Conservation (phyloP, 2,329 filamentous ascomycete species). For the Reticulascus tulasneorum region DNA sequence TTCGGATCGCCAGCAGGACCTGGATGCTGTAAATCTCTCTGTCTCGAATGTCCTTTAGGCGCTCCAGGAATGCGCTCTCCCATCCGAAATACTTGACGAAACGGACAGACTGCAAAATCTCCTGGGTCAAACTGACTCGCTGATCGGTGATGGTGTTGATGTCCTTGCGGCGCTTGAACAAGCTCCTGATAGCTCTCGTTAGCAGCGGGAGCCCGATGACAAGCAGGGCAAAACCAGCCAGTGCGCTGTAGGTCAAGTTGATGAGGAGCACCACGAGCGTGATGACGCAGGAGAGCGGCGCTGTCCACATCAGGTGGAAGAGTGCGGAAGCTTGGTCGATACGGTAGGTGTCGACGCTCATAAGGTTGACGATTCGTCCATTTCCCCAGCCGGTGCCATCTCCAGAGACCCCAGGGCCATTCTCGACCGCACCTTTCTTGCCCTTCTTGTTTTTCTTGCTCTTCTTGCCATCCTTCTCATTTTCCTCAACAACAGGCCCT, state of each 20-base stretch:
- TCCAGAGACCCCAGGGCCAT: slow-evolving; percentile 48
- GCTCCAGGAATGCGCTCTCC: slow-evolving; percentile 81
- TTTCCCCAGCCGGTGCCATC: slow-evolving; percentile 88
- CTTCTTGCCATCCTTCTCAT: slow-evolving; percentile 29
- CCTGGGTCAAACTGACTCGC: slow-evolving; percentile 84
- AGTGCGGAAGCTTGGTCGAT: slow-evolving; percentile 84
- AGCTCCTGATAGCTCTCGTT: slow-evolving; percentile 68
- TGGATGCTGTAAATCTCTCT: slow-evolving; percentile 83
- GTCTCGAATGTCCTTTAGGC: slow-evolving; percentile 68
- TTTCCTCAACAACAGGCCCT: slow-evolving; percentile 43
- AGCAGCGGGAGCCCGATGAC: slow-evolving; percentile 74
- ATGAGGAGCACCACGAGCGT: slow-evolving; percentile 77
- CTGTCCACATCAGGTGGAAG: slow-evolving; percentile 89
- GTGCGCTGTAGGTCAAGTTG: slow-evolving; percentile 85
- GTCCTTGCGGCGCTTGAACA: slow-evolving; percentile 69
- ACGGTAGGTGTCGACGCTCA: slow-evolving; percentile 93
- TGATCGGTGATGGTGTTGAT: slow-evolving; percentile 97
- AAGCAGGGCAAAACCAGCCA: slow-evolving; percentile 82
- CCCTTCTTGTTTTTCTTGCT: slow-evolving; percentile 33
- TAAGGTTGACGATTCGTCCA: slow-evolving; percentile 84
- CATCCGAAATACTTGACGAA: slow-evolving; percentile 98
- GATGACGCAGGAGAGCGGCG: slow-evolving; percentile 72
- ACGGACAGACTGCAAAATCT: slow-evolving; percentile 83
- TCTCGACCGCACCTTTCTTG: slow-evolving; percentile 33
- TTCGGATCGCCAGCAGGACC: slow-evolving; percentile 74